Conservation (phyloP, 208 protist species). For the Angomonas ambiguus region DNA sequence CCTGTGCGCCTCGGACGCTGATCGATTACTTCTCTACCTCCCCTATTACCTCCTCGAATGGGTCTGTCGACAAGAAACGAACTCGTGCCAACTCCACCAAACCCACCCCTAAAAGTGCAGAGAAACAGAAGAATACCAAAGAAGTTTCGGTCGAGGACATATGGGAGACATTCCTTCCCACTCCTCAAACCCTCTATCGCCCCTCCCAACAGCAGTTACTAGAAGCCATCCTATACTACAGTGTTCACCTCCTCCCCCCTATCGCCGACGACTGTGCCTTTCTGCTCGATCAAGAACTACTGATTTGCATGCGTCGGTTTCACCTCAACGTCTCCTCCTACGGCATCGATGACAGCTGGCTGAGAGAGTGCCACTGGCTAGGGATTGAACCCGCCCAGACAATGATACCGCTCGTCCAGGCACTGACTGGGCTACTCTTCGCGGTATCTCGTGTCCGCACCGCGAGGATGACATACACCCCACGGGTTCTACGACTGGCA, state of each 20-base stretch:
- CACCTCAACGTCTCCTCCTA: slow-evolving; percentile 12
- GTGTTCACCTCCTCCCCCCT: slow-evolving; percentile 27
- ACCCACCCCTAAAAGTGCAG: not conserved
- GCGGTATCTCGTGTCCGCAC: slow-evolving; percentile 28
- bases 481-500: slow-evolving; percentile 71
- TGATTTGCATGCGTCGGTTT: slow-evolving; percentile 36
- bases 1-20: not conserved
- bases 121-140: not conserved
- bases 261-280: slow-evolving; percentile 67
- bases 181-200: not conserved
- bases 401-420: slow-evolving; percentile 41
- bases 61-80: not conserved
- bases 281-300: slow-evolving; percentile 46
- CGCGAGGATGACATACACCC: slow-evolving; percentile 36
- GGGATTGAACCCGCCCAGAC: slow-evolving; percentile 42
- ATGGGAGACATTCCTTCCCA: not conserved
- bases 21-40: not conserved
- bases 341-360: slow-evolving; percentile 18
- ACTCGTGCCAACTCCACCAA: not conserved
- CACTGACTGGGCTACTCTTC: slow-evolving; percentile 17
- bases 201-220: not conserved
- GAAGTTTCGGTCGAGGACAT: not conserved
- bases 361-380: slow-evolving; percentile 19
- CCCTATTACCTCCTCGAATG: not conserved
- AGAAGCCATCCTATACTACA: not conserved